These are phyloP conservation scores for Magnolia sinica DNA, from an alignment of 164 flowering plant genomes.

Conservation along the genomic window DNA sequence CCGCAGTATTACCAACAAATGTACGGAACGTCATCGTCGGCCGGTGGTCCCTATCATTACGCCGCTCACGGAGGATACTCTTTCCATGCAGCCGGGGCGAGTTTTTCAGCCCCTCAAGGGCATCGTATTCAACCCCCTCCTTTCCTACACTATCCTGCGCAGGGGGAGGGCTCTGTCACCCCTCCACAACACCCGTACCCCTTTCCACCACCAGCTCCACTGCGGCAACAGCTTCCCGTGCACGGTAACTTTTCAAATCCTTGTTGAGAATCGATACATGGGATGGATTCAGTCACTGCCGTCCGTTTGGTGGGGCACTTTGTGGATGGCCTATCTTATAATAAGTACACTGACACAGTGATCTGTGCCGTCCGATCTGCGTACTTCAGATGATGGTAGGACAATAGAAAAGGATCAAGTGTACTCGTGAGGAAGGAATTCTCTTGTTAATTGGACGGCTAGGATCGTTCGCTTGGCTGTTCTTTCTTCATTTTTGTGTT, in stretches of 20 bases:
- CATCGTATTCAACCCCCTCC: constrained; percentile 44
- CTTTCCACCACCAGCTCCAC: constrained; percentile 14
- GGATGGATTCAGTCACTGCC: not conserved
- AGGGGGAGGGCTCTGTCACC: constrained; percentile 30
- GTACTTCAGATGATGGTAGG: no score
- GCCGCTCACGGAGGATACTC: constrained; percentile 38
- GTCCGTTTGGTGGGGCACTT: not conserved
- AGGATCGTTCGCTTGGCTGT: no score
- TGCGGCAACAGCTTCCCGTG: constrained; percentile 24
- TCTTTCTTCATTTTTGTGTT: no score
- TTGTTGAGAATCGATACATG: no score
- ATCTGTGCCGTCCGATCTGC: no score
- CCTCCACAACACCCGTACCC: constrained; percentile 23
- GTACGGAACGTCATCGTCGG: constrained; percentile 33
- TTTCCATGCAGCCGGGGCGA: constrained; percentile 36
- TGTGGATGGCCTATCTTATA: not conserved
- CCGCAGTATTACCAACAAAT: constrained; percentile 34
- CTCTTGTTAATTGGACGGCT: no score
- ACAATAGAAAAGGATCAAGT: no score
- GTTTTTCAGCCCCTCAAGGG: constrained; percentile 41
- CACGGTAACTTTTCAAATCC: not conserved
- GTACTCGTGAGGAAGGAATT: no score
- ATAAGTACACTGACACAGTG: no score
- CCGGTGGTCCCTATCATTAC: constrained; percentile 53
- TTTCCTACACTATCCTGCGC: constrained; percentile 60